phyloP scores from a whole-genome alignment of 495 filamentous ascomycete genomes.

The Delitschia confertaspora region DNA sequence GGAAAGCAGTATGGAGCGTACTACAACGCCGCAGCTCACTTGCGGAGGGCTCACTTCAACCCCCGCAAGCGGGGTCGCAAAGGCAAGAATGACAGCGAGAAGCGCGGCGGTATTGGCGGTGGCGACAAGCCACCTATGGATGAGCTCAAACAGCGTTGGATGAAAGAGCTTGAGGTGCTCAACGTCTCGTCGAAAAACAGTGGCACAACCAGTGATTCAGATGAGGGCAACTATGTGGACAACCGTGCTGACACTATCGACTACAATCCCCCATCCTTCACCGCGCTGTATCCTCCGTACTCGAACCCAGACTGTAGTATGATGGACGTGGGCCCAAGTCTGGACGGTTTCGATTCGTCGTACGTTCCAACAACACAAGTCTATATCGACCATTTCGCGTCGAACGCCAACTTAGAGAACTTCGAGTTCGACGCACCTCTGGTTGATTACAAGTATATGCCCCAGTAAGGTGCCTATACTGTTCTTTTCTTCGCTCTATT shows the following conservation, averaged over 20 bases:
- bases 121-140: conserved; percentile 77
- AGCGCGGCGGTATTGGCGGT: conserved; percentile 73
- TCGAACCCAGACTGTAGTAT: background rate
- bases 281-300: conserved; percentile 39
- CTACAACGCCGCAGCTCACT: conserved; percentile 91
- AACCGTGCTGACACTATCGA: background rate
- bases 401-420: too few relatives aligned
- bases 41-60: conserved; percentile 82
- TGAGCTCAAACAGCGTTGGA: conserved; percentile 66
- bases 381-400: too few relatives aligned
- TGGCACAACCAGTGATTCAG: background rate
- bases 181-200: conserved; percentile 26
- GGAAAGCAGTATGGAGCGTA: conserved; percentile 81
- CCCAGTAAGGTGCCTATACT: too few relatives aligned
- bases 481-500: too few relatives aligned
- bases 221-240: conserved; percentile 3
- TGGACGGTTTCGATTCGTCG: too few relatives aligned
- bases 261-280: too few relatives aligned
- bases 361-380: too few relatives aligned
- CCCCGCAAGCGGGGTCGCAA: conserved; percentile 49
- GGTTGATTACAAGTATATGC: too few relatives aligned
- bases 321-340: too few relatives aligned
- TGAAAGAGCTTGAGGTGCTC: conserved; percentile 55
- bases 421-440: too few relatives aligned
- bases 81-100: conserved; percentile 51